Evolutionary conservation across 768 basidiomycete genomes (phyloP), one percentile per base, ranked within the genome.

Genomic region (Vishniacozyma victoriae): DNA sequence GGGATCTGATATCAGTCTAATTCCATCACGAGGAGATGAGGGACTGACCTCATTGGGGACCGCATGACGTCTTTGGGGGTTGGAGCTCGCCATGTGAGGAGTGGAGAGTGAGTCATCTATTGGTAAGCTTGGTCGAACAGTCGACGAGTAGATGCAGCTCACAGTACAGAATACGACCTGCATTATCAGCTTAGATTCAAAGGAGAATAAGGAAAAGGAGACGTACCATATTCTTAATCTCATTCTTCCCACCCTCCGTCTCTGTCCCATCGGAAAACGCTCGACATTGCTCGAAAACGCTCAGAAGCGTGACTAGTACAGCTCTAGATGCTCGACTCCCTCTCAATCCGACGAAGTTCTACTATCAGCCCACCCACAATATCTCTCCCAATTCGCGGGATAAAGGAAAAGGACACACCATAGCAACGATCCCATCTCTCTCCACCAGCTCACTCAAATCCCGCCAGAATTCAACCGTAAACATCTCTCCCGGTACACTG

Each of bases 161-260:
- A 76, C 72, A 0, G 83, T 84, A 70, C 91, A 93, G 73, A 93
- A 84, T 60, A 90, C 79, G 14, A 89, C 84, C 90, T 91, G 35
- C 20, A 6, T 24, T 25, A 18, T 52, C 48, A 49, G 42, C 37
- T 27, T 15, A 13, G 11, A 49, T 19, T 31, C 14, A 16, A 18
- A 38, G 19, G 26, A 5, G 24, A 0, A 40, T 16, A 35, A 24
- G 13, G 25, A 42, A 44, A 24, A 19, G n/a, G n/a, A 33, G 26
- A 73, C 78, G 42, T 51, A 89, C 88, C 76, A 89, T 78, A 67
- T 92, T 92, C 44, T 83, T 73, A 64, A 85, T 81, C 23, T 79
- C 71, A 39, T 82, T 78, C 16, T 78, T 75, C 0, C 75, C 60
- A 15, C 35, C 39, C 29, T 40, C 27, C 24, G 40, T 41, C n/a